Percentiles rank a stretch among this genome's conserved stretches.
Conservation (phyloP, 176 grass and related monocot genomes). For the Luzula sylvatica region DNA sequence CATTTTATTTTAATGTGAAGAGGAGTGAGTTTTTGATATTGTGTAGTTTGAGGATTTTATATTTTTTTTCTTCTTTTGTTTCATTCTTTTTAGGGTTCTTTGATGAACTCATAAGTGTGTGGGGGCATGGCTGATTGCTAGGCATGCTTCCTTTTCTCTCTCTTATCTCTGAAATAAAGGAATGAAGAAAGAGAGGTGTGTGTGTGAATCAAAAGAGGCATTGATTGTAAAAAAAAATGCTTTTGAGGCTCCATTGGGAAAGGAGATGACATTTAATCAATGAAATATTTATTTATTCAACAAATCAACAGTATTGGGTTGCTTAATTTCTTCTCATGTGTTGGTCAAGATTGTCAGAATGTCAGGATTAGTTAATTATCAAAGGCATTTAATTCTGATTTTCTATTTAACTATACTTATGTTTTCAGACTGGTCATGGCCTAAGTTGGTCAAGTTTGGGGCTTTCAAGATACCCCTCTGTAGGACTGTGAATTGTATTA, state of each 20-base stretch:
- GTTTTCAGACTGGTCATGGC: too few relatives aligned
- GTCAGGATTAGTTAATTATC: slow-evolving; percentile 13
- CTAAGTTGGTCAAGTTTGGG: too few relatives aligned
- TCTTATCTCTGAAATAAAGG: neutral
- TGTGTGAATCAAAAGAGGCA: slow-evolving; percentile 13
- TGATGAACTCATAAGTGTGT: neutral
- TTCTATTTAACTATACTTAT: neutral
- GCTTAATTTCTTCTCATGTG: slow-evolving; percentile 4
- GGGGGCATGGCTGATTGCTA: slow-evolving; percentile 6
- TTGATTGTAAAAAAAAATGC: neutral
- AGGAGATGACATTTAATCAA: slow-evolving; percentile 2
- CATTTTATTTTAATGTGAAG: slow-evolving; percentile 31
- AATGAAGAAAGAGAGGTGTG: neutral
- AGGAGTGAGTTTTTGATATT: slow-evolving; percentile 13
- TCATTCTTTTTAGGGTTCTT: slow-evolving; percentile 6
- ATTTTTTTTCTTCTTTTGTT: neutral
- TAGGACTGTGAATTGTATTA: too few relatives aligned
- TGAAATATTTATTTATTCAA: slow-evolving; percentile 7
- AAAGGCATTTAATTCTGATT: slow-evolving; percentile 7
- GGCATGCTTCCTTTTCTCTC: neutral
- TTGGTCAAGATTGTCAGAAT: slow-evolving; percentile 10
- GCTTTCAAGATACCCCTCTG: too few relatives aligned
- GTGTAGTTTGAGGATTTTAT: slow-evolving; percentile 5
- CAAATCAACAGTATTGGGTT: neutral
- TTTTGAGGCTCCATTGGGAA: neutral